Base-by-base conservation (phyloP, 768 basidiomycete genomes). In the Roridomyces roridus region DNA sequence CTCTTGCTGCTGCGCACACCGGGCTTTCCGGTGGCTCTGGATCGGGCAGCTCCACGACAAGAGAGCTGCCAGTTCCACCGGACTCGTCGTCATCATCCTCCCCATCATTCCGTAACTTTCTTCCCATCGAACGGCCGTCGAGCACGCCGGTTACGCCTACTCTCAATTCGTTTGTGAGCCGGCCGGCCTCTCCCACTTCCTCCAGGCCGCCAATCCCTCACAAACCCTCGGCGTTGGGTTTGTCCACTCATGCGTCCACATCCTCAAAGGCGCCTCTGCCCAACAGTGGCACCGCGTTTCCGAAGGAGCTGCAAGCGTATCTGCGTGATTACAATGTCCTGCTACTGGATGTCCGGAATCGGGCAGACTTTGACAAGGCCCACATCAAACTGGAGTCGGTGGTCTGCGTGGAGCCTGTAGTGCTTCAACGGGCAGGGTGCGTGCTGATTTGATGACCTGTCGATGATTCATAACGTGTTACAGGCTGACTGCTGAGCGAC, bases 401-500 rank as follows among this genome's bases (percentile, higher is more conserved):
- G 2, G 86, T 94, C 1, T 96, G 94, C 72, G 79, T 97, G 20
- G 95, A 98, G 71, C 94, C 95, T 6, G 81, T 81, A 1, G 84
- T 96, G 5, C 78, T 94, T 20, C 65, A 79, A 53, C 82, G 92
- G 42, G 74, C 84, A 58, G 84, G 81, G 92, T 94, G 70, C 73
- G 86, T 77, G 25, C 37, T 37, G 47, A 15, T 28, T 23, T 12
- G 8, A 35, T 21, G 23, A 40, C 41, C 20, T 10, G 42, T 39
- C 20, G 39, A 48, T 45, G 31, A 34, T 45, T 47, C 40, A 44
- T 60, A 25, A 59, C 17, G 11, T 49, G 26, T 54, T 37, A 10
- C 65, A 96, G 94, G 39, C 76, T 94, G 56, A 85, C 82, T 5
- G 83, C 86, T 2, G 71, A 79, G 41, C 77, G 76, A 24, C 81